Conservation (phyloP, 495 filamentous ascomycete genomes). For the Penicillium mononematosum region DNA sequence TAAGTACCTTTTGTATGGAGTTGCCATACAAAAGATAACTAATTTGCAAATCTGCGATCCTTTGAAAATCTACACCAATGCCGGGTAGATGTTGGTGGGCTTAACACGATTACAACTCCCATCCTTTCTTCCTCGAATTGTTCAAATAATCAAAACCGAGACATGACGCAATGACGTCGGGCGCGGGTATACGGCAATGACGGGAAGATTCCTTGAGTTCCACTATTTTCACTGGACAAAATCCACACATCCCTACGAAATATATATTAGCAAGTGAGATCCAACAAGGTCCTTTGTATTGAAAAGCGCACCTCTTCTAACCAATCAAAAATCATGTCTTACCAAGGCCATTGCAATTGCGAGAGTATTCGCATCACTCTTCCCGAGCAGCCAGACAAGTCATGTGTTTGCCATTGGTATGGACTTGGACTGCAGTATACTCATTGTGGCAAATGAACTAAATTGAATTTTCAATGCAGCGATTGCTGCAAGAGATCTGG, state of each 20-base stretch:
- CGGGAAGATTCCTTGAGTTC: too few species aligned
- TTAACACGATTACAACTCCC: too few species aligned
- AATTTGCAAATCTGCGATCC: too few species aligned
- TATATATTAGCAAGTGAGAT: neutral
- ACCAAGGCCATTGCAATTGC: constrained; percentile 34
- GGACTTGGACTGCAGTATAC: neutral
- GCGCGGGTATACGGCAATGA: too few species aligned
- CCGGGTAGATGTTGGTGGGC: too few species aligned
- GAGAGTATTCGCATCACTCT: constrained; percentile 31
- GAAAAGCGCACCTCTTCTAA: neutral
- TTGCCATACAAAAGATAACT: too few species aligned
- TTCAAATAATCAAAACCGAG: too few species aligned
- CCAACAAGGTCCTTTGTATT: neutral
- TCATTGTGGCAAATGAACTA: neutral
- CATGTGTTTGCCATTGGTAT: constrained; percentile 32
- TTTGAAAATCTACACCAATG: too few species aligned
- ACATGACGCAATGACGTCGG: too few species aligned
- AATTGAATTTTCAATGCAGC: constrained; percentile 5
- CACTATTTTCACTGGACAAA: too few species aligned
- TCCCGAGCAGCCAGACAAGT: constrained; percentile 19
- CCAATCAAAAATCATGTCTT: constrained; percentile 20
- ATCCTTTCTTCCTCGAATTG: too few species aligned
- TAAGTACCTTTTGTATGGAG: too few species aligned
- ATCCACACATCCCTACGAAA: neutral
- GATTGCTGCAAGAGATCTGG: constrained; percentile 26